Base-by-base conservation (phyloP, 148 eudicot genomes). In the Vaccinium darrowii region DNA sequence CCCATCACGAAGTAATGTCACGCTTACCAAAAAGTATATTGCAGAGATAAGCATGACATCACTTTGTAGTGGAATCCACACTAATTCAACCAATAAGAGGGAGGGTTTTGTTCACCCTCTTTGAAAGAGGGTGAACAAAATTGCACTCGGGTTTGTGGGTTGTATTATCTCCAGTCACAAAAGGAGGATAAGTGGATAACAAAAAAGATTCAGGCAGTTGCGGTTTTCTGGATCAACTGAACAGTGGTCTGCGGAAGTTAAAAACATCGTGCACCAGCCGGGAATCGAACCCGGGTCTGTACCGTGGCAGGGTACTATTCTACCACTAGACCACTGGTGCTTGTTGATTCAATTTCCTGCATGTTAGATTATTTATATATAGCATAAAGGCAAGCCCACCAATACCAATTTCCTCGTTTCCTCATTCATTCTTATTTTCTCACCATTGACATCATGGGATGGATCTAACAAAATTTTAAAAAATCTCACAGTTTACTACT, bases 221-320 rank as follows among this genome's bases (percentile, higher is more conserved):
- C 58, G 3, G 3, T 2, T 33, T 33, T 33, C 36, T 1, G 36
- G 36, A 33, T 33, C 36, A 33, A 33, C 36, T 1, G 36, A 3
- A 33, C 36, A 33, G 36, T 33, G 0, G 2, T 0, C 3, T 33
- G 0, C 1, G 3, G 3, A 33, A 1, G 36, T 0, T 0, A 33
- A 33, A 33, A 58, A 58, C 4, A 62, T 21, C 27, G 1, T 91
- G 91, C 92, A 89, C 91, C 92, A 89, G 92, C 91, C 90, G 92
- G 92, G 93, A 89, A 90, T 91, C 90, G 92, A 90, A 89, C 90
- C 93, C 93, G 90, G 92, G 92, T 92, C 90, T 90, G 91, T 91
- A 89, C 93, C 91, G 92, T 91, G 93, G 93, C 93, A 91, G 93
- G 93, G 91, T 91, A 90, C 92, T 90, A 90, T 91, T 91, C 92